Base-by-base conservation (phyloP, 179 eudicot genomes). In the Pouteria campechiana region DNA sequence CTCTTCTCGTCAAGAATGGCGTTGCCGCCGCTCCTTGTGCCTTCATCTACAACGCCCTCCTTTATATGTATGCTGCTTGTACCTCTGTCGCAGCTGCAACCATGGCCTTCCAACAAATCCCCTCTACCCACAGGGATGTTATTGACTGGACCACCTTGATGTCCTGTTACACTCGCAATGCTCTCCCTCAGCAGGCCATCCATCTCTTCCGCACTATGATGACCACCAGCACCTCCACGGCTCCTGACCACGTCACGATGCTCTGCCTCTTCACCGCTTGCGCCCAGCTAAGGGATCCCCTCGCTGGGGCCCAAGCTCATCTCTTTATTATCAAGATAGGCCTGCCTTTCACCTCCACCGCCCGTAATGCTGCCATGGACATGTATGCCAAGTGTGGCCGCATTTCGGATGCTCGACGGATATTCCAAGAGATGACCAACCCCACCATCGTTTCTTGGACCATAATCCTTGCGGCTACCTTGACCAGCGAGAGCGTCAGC, bases 111-210 rank as follows among this genome's bases (percentile, higher is more conserved):
- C 65, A 69, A 52, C 31, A 40, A 58, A 69, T 69, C 54, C 66
- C 70, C 52, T 14, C 13, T 15, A 9, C 50, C 4, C 15, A 38
- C 1, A 68, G 63, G 50, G 74, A 68, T 25, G 43, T 69, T 0
- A 53, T 63, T n/a, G 74, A 68, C 40, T 68, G 74, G 74, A 63
- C 74, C 6, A 46, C 58, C 7, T 50, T 68, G 6, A 49, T 63
- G 48, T 54, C 37, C 35, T 63, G 69, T 45, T 58, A 58, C 32
- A 23, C 34, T 44, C 70, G 32, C 12, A 9, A 1, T 6, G 59
- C 55, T n/a, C 44, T 42, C 7, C 58, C 66, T 36, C 7, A 15
- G 2, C 44, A 63, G 11, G 59, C 70, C 21, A 52, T 69, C 27
- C n/a, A 11, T 14, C 41, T 69, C 4, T 63, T 58, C 45, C 42